phyloP scores from a whole-genome alignment of 805 yeast species.

The Metschnikowia baotianmanensis region DNA sequence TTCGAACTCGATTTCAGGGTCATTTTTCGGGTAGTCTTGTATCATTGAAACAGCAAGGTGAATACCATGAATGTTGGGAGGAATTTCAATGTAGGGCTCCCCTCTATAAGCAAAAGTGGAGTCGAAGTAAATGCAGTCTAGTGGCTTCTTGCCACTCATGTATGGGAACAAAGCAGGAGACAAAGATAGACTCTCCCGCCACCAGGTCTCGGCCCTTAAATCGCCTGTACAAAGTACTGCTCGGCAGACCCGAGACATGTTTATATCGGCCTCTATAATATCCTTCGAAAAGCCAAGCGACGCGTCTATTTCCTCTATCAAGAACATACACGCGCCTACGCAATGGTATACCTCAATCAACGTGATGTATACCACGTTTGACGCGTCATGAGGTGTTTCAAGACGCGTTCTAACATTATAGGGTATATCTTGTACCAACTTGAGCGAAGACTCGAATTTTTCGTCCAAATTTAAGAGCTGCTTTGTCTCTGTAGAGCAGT shows the following conservation, averaged over 20 bases:
- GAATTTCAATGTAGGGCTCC: conserved; percentile 48
- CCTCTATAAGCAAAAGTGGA: conserved; percentile 51
- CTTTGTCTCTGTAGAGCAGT: conserved; percentile 46
- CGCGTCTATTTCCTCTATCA: conserved; percentile 33
- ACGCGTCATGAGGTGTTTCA: conserved; percentile 17
- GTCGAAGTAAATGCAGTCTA: conserved; percentile 52
- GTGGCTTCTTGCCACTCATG: conserved; percentile 24
- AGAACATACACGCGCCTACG: conserved; percentile 57
- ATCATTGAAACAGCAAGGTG: conserved; percentile 30
- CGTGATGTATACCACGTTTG: conserved; percentile 31
- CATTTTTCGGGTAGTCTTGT: conserved; percentile 41
- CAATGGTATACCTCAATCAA: conserved; percentile 55
- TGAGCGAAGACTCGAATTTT: conserved; percentile 19
- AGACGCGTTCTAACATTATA: conserved; percentile 21
- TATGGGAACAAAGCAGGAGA: conserved; percentile 46
- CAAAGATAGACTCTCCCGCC: conserved; percentile 37
- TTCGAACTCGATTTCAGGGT: conserved; percentile 37
- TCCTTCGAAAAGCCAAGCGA: neutral
- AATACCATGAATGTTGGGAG: conserved; percentile 43
- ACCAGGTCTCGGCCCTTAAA: conserved; percentile 54
- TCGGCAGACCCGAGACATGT: neutral
- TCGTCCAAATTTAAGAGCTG: conserved; percentile 21
- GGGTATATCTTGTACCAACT: conserved; percentile 20
- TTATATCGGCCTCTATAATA: neutral
- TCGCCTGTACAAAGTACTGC: conserved; percentile 57